Evolutionary conservation across 352 stramenopile species (phyloP).

Genomic region (Phytophthora multivora): DNA sequence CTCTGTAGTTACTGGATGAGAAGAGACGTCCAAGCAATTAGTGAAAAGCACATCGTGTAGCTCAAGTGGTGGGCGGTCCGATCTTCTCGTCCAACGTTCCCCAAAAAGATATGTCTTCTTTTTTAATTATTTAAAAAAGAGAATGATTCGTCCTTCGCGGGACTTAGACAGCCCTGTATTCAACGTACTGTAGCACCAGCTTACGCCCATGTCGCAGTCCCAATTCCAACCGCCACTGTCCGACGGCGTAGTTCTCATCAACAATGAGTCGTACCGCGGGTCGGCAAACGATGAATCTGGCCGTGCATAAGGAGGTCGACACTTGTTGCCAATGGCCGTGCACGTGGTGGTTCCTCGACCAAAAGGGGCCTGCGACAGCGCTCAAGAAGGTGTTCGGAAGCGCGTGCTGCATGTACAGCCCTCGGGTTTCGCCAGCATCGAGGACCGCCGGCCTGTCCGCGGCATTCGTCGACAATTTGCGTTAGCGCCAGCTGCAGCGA

Average conservation of each 20-base stretch:
- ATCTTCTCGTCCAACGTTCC: not conserved
- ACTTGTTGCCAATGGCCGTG: not conserved
- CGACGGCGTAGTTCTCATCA: conserved; percentile 17
- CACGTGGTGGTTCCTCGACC: not conserved
- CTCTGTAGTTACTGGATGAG: not conserved
- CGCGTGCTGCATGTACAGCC: conserved; percentile 16
- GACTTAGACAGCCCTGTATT: not conserved
- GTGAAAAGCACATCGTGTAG: conserved; percentile 10
- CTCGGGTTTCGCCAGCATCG: conserved; percentile 14
- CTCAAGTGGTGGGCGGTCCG: not conserved
- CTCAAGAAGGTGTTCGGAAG: not conserved
- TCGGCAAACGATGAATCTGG: conserved; percentile 17
- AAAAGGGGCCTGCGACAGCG: conserved; percentile 1
- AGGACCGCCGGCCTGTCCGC: conserved; percentile 12
- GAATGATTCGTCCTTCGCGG: not conserved
- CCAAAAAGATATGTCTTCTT: no score
- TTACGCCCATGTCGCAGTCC: conserved; percentile 8
- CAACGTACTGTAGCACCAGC: not conserved
- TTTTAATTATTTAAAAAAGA: no score
- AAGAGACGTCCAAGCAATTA: conserved; percentile 3
- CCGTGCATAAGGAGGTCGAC: conserved; percentile 15
- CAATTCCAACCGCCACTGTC: conserved; percentile 10
- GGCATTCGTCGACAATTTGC: conserved; percentile 27
- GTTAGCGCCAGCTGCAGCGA: conserved; percentile 11
- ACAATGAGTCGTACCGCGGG: not conserved